Evolutionary conservation across 345 rosid genomes (phyloP).

Genomic region (Populus deltoides): DNA sequence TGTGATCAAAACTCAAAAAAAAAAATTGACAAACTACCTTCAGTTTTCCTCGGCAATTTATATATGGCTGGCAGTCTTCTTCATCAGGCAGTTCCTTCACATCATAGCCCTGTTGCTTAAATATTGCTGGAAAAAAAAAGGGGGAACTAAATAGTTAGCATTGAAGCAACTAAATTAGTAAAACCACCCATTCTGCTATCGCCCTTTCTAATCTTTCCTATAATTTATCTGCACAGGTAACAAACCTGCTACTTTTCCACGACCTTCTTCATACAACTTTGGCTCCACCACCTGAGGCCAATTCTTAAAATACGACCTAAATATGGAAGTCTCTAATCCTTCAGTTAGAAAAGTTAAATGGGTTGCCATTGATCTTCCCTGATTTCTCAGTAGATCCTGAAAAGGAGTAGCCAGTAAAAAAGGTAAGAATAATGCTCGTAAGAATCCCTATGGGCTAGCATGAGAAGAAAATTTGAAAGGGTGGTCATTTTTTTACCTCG

Average conservation of each 20-base stretch:
- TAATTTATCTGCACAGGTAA: slow-evolving; percentile 13
- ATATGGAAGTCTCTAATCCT: slow-evolving; percentile 66
- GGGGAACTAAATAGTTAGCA: slow-evolving; percentile 17
- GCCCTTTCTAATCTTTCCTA: background rate
- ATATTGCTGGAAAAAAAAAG: slow-evolving; percentile 49
- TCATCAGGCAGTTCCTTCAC: slow-evolving; percentile 70
- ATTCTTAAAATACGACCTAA: slow-evolving; percentile 57
- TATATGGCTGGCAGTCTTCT: slow-evolving; percentile 45
- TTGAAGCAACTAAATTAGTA: background rate
- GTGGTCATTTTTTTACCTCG: slow-evolving; percentile 48
- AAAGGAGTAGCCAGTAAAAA: slow-evolving; percentile 20
- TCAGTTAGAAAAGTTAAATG: slow-evolving; percentile 65
- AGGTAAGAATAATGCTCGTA: slow-evolving; percentile 8
- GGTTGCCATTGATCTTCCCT: slow-evolving; percentile 54
- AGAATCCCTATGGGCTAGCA: slow-evolving; percentile 16
- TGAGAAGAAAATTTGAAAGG: background rate
- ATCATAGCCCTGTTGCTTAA: slow-evolving; percentile 71
- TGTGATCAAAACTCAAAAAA: slow-evolving; percentile 4
- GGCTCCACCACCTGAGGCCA: slow-evolving; percentile 67
- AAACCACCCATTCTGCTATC: slow-evolving; percentile 1
- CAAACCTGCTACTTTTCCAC: slow-evolving; percentile 89
- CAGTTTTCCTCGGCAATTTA: slow-evolving; percentile 55
- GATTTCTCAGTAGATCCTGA: slow-evolving; percentile 54
- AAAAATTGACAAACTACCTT: slow-evolving; percentile 41
- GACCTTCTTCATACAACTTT: slow-evolving; percentile 71